A percentile compares a stretch with the other conserved stretches of the same genome.
Conservation (phyloP, 2,329 filamentous ascomycete genomes). For the Calonectria montana region DNA sequence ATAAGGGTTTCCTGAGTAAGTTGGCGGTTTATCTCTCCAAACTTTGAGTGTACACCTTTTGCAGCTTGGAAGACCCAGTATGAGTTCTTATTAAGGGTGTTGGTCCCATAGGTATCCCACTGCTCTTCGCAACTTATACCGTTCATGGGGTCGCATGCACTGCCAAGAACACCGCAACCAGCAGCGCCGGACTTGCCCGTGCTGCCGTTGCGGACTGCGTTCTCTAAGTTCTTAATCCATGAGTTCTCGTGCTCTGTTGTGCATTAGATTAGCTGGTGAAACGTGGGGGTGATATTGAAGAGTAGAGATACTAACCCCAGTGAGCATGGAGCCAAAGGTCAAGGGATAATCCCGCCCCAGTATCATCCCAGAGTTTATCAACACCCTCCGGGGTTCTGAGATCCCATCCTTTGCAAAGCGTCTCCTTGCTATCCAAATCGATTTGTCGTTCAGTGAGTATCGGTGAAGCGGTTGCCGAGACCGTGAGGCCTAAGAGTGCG, state of each 20-base stretch:
- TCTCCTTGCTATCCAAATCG: background rate
- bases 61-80: slow-evolving; percentile 19
- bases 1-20: slow-evolving; percentile 8
- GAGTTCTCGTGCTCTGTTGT: background rate
- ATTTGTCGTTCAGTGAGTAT: background rate
- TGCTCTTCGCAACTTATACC: background rate
- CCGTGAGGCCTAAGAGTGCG: background rate
- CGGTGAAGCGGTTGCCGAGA: background rate
- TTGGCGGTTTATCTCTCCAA: slow-evolving; percentile 9
- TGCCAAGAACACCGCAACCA: background rate
- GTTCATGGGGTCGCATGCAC: background rate
- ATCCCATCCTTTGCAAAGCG: background rate
- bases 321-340: background rate
- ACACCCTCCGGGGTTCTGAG: background rate
- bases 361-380: background rate
- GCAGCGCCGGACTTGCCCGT: slow-evolving; percentile 17
- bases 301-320: background rate
- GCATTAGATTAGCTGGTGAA: background rate
- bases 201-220: slow-evolving; percentile 8
- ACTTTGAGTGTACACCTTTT: slow-evolving; percentile 14
- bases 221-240: slow-evolving; percentile 23
- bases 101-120: background rate
- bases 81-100: background rate
- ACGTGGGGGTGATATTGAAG: background rate
- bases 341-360: background rate